Evolutionary conservation across 2,329 filamentous ascomycete species (phyloP).

Genomic region (Tolypocladium nubicola): DNA sequence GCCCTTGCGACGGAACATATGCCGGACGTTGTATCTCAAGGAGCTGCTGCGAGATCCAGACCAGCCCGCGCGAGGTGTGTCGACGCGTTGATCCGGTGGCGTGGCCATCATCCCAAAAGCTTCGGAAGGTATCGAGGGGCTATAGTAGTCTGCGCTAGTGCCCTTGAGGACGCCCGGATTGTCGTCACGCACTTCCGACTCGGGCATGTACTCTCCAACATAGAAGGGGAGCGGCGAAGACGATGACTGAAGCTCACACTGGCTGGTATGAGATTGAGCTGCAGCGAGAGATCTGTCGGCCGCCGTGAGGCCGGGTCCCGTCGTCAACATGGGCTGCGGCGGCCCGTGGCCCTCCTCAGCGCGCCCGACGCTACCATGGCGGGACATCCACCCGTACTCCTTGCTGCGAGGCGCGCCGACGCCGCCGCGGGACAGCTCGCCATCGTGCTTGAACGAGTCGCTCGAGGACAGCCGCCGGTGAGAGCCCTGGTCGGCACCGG

Average conservation of each 20-base stretch:
- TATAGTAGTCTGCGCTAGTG: constrained; percentile 30
- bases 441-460: constrained; percentile 22
- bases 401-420: constrained; percentile 9
- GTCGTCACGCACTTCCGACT: constrained; percentile 13
- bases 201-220: constrained; percentile 16
- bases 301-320: neutral
- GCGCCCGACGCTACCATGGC: constrained; percentile 5
- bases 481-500: constrained; percentile 6
- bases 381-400: constrained; percentile 14
- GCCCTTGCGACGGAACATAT: constrained; percentile 24
- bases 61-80: constrained; percentile 8
- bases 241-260: constrained; percentile 3
- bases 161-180: constrained; percentile 21
- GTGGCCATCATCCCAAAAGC: constrained; percentile 27
- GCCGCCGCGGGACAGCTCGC: constrained; percentile 16
- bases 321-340: neutral
- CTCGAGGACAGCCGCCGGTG: constrained; percentile 24
- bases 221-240: constrained; percentile 9
- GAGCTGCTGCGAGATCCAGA: constrained; percentile 22
- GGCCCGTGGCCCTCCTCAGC: neutral
- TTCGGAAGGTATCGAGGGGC: constrained; percentile 27
- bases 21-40: constrained; percentile 22
- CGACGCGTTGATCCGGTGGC: constrained; percentile 5
- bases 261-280: constrained; percentile 1
- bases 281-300: neutral